Evolutionary conservation across 106 monocot genomes (phyloP), one percentile per base, ranked within the genome.

Genomic region (Acorus gramineus): DNA sequence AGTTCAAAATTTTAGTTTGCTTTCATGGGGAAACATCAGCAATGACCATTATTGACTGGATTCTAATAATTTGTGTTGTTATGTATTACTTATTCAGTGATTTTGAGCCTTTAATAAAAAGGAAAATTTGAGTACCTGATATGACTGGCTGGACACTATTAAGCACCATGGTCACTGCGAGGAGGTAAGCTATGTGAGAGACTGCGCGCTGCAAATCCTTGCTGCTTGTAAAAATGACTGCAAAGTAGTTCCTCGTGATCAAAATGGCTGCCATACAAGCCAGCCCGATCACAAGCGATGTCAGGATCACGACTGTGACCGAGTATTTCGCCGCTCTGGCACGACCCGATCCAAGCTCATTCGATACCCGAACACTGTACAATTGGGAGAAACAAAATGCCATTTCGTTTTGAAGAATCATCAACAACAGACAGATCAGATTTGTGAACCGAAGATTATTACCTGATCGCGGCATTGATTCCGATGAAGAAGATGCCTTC

Each of bases 101-200:
- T 28, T 28, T 28, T 28, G 28, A 28, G 28, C 1, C 28, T 28
- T 28, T 1, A 28, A 28, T 28, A 1, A 28, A 28, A 28, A 28
- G 28, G 28, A 28, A 28, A 28, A 28, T 28, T 28, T 28, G 28
- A 28, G 28, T 45, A 82, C 95, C 95, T 68, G 95, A 90, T 8
- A 96, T 87, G 2, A 83, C 87, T 3, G 95, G 90, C 49, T 96
- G 95, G 42, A 91, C 62, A 74, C 95, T 96, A 59, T 96, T 96
- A 50, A 96, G 87, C 62, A 96, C 76, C 87, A 96, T 96, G 11
- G 95, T 91, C 1, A 96, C 53, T 4, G 73, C 78, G 6, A 96
- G 87, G 47, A 96, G 82, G 67, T 85, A 80, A 2, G 95, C 84
- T 2, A 96, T 78, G 4, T 77, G 67, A 4, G 80, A 69, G 3